These are phyloP conservation scores for Gloeostereum incarnatum DNA, from an alignment of 768 basidiomycete genomes.

Conservation along the genomic window DNA sequence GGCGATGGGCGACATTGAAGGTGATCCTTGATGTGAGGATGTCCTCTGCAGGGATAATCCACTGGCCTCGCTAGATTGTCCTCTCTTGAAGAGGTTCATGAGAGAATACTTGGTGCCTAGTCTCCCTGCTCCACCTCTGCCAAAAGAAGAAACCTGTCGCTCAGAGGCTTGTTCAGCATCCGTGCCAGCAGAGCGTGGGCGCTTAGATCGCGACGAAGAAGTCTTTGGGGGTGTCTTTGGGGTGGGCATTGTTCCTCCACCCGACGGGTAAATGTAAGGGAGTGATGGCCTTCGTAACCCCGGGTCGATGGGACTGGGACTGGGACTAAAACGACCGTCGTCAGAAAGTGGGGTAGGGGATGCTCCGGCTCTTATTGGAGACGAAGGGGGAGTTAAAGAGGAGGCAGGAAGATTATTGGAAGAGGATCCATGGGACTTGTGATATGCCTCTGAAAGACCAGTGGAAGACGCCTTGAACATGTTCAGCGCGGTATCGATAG, in stretches of 20 bases:
- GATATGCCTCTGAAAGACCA: conserved; percentile 18
- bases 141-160: conserved; percentile 18
- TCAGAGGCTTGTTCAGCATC: conserved; percentile 40
- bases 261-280: conserved; percentile 46
- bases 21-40: conserved; percentile 12
- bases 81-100: conserved; percentile 66
- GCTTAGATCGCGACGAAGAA: conserved; percentile 23
- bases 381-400: conserved; percentile 29
- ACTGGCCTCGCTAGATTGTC: conserved; percentile 22
- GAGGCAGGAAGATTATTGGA: conserved; percentile 2
- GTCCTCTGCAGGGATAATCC: conserved; percentile 9
- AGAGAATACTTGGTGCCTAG: conserved; percentile 68
- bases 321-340: conserved; percentile 12
- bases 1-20: conserved; percentile 8
- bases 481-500: conserved; percentile 65
- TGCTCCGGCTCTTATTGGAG: conserved; percentile 29
- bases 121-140: conserved; percentile 25
- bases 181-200: conserved; percentile 69
- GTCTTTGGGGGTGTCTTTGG: conserved; percentile 21
- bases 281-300: conserved; percentile 59
- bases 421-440: conserved; percentile 8
- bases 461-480: conserved; percentile 26
- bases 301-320: conserved; percentile 21
- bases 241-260: too few species aligned
- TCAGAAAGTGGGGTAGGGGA: conserved; percentile 24